These are phyloP conservation scores for Phytophthora foliorum DNA, from an alignment of 352 stramenopile genomes.

Conservation along the genomic window DNA sequence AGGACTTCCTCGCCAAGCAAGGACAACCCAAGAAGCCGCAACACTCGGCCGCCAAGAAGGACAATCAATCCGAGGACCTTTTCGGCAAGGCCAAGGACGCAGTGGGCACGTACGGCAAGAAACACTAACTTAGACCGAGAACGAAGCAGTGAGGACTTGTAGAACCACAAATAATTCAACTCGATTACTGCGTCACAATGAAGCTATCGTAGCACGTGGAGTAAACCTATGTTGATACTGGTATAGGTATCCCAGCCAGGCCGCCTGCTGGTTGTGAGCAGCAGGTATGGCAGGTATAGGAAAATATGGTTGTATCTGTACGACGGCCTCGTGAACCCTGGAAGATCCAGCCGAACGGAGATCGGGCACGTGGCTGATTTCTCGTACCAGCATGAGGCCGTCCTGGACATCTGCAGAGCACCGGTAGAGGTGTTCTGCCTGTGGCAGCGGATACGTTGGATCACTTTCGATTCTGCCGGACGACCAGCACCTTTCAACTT, in stretches of 20 bases:
- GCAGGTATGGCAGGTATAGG: background rate
- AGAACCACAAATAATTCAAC: background rate
- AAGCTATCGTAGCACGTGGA: background rate
- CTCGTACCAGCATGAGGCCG: conserved; percentile 10
- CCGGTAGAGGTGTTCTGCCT: conserved; percentile 6
- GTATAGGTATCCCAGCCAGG: no score
- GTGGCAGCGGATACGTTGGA: background rate
- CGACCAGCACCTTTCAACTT: conserved; percentile 5
- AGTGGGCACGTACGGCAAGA: conserved; percentile 30
- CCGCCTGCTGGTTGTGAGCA: no score
- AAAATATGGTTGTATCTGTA: no score
- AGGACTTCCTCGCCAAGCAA: conserved; percentile 45
- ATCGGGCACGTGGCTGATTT: conserved; percentile 38
- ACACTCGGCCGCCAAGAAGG: conserved; percentile 26
- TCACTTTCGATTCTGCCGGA: conserved; percentile 32
- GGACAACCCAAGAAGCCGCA: conserved; percentile 32
- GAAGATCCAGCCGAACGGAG: conserved; percentile 27
- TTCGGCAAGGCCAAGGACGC: conserved; percentile 31
- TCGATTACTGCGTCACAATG: conserved; percentile 3
- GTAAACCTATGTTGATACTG: no score
- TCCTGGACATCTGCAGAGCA: background rate
- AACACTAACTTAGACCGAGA: conserved; percentile 1
- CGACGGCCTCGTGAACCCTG: conserved; percentile 8
- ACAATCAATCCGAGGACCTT: conserved; percentile 35
- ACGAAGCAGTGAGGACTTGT: background rate